Conservation (phyloP, 169 alveolate genomes). For the Plasmodium vinckei region DNA sequence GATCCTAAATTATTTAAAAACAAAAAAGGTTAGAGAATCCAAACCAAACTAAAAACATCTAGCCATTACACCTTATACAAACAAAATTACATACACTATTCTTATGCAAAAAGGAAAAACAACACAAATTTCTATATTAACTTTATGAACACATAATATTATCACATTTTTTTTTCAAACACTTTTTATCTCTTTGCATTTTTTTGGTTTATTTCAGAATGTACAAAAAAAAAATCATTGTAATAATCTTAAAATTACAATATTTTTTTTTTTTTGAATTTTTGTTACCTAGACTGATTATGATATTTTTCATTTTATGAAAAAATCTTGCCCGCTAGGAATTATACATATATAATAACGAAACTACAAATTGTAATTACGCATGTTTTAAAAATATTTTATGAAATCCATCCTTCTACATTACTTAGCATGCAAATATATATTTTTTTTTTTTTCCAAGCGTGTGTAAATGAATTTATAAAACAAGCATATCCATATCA, state of each 20-base stretch:
- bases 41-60: background rate
- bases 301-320: constrained; percentile 70
- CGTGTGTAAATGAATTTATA: no score
- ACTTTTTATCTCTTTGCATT: no score
- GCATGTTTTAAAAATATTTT: background rate
- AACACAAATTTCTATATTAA: background rate
- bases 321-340: constrained; percentile 78
- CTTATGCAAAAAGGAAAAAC: background rate
- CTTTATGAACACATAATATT: background rate
- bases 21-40: background rate
- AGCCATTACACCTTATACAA: background rate
- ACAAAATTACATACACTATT: background rate
- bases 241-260: constrained; percentile 8
- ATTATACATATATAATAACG: background rate
- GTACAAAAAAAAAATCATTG: constrained; percentile 17
- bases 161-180: no score
- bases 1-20: constrained; percentile 29
- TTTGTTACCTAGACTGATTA: constrained; percentile 76
- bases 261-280: constrained; percentile 42
- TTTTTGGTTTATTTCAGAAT: no score
- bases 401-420: no score
- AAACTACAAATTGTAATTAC: background rate
- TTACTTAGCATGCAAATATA: no score
- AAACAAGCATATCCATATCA: no score
- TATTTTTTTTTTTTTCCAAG: no score